Evolutionary conservation across 768 basidiomycete species (phyloP), one percentile per base, ranked within the genome.

Genomic region (Rhodotorula graminis): DNA sequence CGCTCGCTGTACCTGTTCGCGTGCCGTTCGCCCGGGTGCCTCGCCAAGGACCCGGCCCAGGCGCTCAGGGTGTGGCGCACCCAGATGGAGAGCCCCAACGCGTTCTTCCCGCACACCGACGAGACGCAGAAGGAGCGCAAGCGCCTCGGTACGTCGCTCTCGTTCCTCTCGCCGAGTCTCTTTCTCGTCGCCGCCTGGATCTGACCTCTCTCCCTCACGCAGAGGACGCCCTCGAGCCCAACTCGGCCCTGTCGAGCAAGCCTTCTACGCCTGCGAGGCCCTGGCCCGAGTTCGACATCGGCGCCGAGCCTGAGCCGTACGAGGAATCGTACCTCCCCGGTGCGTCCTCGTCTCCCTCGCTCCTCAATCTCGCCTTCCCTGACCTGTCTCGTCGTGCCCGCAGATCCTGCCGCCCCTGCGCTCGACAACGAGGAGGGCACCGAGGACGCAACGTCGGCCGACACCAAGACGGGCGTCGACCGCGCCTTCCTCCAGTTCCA

Each of bases 1-100:
- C 64, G 77, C 9, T 70, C 75, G 3, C 71, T 78, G 31, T 78
- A 76, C 73, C 66, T 78, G 37, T 78, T 62, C 40, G 69, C 71
- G 19, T 78, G 77, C 58, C 68, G 72, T 18, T 29, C 27, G 44
- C 40, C 21, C 1, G 53, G 49, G 0, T 78, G 77, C 47, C 57
- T 70, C 47, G 50, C 68, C 25, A 65, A 50, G 47, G 67, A 52
- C 37, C 15, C 60, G 19, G 10, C 44, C 21, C 46, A 57, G n/a
- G 44, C 64, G 1, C 15, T 64, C 46, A 66, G 50, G 27, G 58
- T 75, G 7, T 72, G 67, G 65, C 57, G 74, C 15, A 66, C 65
- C 5, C 74, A 75, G 49, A 69, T 72, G 70, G 21, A 31, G 29
- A 69, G 67, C 27, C 74, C 74, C 29, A 75, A 75, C 62, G 68